Evolutionary conservation across 164 flowering plant genomes (phyloP).

Genomic region (Vitis rotundifolia): DNA sequence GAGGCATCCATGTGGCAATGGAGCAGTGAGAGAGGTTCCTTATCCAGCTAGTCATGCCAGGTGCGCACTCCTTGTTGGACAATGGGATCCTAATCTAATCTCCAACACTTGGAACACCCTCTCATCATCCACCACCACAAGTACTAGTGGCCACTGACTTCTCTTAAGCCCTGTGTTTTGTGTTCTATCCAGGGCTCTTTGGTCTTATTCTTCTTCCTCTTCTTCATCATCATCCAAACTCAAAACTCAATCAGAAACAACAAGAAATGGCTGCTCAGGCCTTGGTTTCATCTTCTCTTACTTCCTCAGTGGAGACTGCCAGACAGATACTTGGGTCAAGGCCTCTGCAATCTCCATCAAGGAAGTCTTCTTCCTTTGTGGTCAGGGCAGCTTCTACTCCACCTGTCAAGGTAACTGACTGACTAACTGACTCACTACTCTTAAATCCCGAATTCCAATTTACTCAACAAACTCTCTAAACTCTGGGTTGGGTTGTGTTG

Average conservation of each 20-base stretch:
- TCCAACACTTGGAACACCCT: slow-evolving; percentile 7
- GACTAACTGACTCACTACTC: not conserved
- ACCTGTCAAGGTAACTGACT: slow-evolving; percentile 65
- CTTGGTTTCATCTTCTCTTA: slow-evolving; percentile 69
- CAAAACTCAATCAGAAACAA: not conserved
- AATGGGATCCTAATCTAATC: slow-evolving; percentile 42
- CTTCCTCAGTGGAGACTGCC: slow-evolving; percentile 67
- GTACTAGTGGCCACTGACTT: not conserved
- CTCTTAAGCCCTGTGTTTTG: not conserved
- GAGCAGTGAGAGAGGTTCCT: not conserved
- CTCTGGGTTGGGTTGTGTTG: not conserved
- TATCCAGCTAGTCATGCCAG: slow-evolving; percentile 29
- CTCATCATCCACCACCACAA: slow-evolving; percentile 21
- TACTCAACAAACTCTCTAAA: not conserved
- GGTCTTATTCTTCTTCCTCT: not conserved
- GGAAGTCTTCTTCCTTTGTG: slow-evolving; percentile 58
- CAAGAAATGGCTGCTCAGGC: slow-evolving; percentile 75
- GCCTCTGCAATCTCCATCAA: slow-evolving; percentile 33
- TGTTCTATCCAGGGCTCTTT: not conserved
- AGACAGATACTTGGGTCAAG: slow-evolving; percentile 59
- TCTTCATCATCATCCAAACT: not conserved
- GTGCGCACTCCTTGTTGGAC: slow-evolving; percentile 39
- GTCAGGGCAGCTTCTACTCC: slow-evolving; percentile 83
- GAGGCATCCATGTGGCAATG: too few relatives aligned
- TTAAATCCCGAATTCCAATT: too few relatives aligned